Base-by-base conservation (phyloP, 2,329 filamentous ascomycete genomes). In the Fusarium burgessii region DNA sequence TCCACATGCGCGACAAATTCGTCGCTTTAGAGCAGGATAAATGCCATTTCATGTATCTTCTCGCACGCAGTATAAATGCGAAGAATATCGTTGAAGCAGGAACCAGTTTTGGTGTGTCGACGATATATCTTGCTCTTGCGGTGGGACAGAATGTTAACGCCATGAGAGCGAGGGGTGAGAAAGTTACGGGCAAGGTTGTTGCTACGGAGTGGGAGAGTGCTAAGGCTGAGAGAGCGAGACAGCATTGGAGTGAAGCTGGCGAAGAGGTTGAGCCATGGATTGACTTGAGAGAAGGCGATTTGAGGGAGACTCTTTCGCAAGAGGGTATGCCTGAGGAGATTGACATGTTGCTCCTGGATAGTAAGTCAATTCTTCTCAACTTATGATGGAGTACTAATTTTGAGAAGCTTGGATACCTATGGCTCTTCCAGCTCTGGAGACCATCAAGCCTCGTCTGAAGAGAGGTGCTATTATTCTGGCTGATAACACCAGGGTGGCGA, bases 61-160 rank as follows among this genome's bases (percentile, higher is more conserved):
- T 91, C 0, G 78, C 84, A 5, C 82, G 84, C 5, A 81, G 83
- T 27, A 85, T 79, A 4, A 82, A 83, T 3, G 88, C 88, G 0
- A 80, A 79, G 3, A 84, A 83, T 36, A 80, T 90, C n/a, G 85
- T 90, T 52, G 89, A 91, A 73, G 88, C 87, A 0, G 89, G 89
- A 1, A 91, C 89, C 0, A 87, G 84, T 55, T 91, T 88, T 60
- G 89, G 89, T 14, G 85, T 91, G 4, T 89, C 86, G 57, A 90
- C 89, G 0, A 89, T 91, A 55, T 91, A 90, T 70, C 84, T 91
- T 12, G 88, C 88, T 0, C 79, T 91, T 6, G 89, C 88, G 0
- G 87, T 88, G 0, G 83, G 82, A 0, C 82, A 86, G 58, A 89
- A 87, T 58, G 81, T 80, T 0, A 72, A 71, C 3, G 66, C 54